Percentiles rank a stretch among this genome's conserved stretches.
phyloP scores from a whole-genome alignment of 164 flowering plant species.

The Amborella trichopoda region DNA sequence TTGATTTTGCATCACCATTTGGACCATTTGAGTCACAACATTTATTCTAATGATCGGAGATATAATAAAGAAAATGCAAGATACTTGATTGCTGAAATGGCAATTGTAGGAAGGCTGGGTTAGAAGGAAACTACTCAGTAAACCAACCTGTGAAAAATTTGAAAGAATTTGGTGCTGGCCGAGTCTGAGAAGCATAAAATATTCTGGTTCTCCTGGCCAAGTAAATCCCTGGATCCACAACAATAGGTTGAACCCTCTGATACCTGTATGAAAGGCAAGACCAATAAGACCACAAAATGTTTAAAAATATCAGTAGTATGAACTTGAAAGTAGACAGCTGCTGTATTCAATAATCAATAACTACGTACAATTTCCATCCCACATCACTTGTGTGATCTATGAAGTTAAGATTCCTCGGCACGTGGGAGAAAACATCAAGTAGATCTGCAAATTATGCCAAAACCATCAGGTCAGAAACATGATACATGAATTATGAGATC shows the following conservation, averaged over 20 bases:
- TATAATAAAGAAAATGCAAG: too few relatives aligned
- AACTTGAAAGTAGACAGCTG: not conserved
- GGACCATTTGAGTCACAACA: too few relatives aligned
- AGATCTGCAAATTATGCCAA: too few relatives aligned
- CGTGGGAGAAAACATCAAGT: too few relatives aligned
- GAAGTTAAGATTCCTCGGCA: too few relatives aligned
- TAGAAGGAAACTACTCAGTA: not conserved
- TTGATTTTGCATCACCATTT: too few relatives aligned
- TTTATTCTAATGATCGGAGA: too few relatives aligned
- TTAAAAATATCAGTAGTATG: not conserved
- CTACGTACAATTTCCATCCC: not conserved
- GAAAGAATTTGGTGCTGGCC: conserved; percentile 80
- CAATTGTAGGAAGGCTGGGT: too few relatives aligned
- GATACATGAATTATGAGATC: too few relatives aligned
- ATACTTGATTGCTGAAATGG: too few relatives aligned
- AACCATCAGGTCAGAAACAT: too few relatives aligned
- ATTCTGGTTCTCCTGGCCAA: conserved; percentile 68
- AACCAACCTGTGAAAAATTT: conserved; percentile 77
- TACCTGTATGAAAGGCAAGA: conserved; percentile 22
- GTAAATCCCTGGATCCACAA: conserved; percentile 75
- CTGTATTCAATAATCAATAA: not conserved
- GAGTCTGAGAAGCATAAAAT: conserved; percentile 74
- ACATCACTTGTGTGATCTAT: too few relatives aligned
- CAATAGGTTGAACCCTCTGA: conserved; percentile 58
- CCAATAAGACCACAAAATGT: not conserved